Evolutionary conservation across 768 basidiomycete species (phyloP).

Genomic region (Tylopilus rubrobrunneus): DNA sequence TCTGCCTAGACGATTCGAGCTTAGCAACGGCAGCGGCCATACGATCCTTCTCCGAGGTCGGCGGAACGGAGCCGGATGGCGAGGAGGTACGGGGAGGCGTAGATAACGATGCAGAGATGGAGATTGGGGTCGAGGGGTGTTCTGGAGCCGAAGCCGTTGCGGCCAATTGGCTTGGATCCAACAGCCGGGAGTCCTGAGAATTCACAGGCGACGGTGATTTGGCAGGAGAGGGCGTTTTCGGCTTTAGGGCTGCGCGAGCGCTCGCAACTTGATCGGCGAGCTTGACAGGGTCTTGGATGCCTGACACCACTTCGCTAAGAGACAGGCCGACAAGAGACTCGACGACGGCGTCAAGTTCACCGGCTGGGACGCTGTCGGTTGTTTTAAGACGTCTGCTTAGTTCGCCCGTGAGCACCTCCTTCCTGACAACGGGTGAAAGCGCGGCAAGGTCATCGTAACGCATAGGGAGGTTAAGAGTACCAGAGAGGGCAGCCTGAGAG

Average conservation of each 20-base stretch:
- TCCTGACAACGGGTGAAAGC: conserved; percentile 82
- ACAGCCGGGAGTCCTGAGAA: conserved; percentile 69
- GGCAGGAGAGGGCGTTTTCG: conserved; percentile 38
- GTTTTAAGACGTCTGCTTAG: conserved; percentile 68
- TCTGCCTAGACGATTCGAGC: conserved; percentile 56
- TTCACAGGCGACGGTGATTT: conserved; percentile 52
- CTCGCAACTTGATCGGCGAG: conserved; percentile 60
- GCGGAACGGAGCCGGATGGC: conserved; percentile 59
- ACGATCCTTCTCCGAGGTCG: conserved; percentile 69
- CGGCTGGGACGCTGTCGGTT: conserved; percentile 47
- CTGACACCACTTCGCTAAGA: conserved; percentile 72
- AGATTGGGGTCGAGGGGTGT: conserved; percentile 83
- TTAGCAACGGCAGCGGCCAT: conserved; percentile 63
- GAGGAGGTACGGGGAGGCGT: conserved; percentile 84
- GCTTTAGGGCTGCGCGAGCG: conserved; percentile 34
- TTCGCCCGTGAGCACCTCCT: conserved; percentile 82
- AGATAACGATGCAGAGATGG: conserved; percentile 67
- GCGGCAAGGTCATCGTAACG: conserved; percentile 82
- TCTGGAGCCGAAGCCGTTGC: conserved; percentile 88
- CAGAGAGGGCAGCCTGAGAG: conserved; percentile 70
- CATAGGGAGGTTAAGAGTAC: conserved; percentile 78
- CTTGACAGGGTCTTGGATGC: conserved; percentile 65
- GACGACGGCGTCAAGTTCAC: conserved; percentile 63
- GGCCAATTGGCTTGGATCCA: conserved; percentile 57
- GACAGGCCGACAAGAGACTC: conserved; percentile 68